These are phyloP conservation scores for Eragrostis tef DNA, from an alignment of 202 grass and related monocot genomes.

Conservation along the genomic window DNA sequence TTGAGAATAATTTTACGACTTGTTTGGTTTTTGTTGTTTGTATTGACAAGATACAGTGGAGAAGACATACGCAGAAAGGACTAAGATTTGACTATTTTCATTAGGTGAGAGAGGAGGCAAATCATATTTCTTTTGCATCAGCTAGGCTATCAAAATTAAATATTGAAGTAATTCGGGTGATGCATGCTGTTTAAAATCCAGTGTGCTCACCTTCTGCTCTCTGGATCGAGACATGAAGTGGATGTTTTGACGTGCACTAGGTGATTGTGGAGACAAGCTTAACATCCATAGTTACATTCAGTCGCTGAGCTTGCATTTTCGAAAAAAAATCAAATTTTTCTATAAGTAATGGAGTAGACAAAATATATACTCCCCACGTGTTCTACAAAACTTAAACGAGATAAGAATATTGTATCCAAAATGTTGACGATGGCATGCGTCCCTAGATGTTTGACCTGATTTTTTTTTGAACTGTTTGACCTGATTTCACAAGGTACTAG, in stretches of 20 bases:
- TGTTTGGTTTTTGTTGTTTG: constrained; percentile 16
- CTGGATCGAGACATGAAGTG: constrained; percentile 40
- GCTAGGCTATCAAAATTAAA: constrained; percentile 18
- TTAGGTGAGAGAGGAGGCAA: background rate
- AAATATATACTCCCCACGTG: background rate
- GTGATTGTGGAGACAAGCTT: constrained; percentile 42
- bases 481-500: background rate
- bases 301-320: background rate
- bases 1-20: background rate
- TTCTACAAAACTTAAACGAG: background rate
- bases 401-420: background rate
- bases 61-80: constrained; percentile 6
- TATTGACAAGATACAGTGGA: constrained; percentile 6
- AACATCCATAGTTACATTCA: constrained; percentile 12
- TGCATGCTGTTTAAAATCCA: constrained; percentile 7
- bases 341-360: background rate
- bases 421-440: background rate
- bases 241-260: constrained; percentile 55
- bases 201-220: constrained; percentile 8
- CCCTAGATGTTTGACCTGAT: background rate
- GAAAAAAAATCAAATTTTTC: background rate
- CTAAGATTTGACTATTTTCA: background rate
- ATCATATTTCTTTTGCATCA: constrained; percentile 32
- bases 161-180: background rate
- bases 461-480: no score